phyloP scores from a whole-genome alignment of 345 rosid genomes.

The Euphorbia pulcherrima region DNA sequence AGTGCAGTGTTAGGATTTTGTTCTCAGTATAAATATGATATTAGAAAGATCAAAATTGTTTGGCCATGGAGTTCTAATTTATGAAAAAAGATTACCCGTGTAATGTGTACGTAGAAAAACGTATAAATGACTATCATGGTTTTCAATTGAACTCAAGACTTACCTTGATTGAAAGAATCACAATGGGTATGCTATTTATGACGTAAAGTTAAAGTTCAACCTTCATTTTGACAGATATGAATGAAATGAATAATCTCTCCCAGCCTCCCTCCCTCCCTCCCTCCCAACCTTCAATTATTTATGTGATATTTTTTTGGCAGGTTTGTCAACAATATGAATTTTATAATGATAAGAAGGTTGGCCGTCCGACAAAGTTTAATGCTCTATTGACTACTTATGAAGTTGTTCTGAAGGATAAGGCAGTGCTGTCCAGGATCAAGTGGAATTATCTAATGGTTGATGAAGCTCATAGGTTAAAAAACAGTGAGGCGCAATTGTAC shows the following conservation, averaged over 20 bases:
- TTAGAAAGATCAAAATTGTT: neutral
- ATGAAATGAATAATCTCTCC: neutral
- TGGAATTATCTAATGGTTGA: conserved; percentile 99
- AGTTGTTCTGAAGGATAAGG: conserved; percentile 94
- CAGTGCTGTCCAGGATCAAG: conserved; percentile 85
- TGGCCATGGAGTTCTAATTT: neutral
- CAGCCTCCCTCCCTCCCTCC: neutral
- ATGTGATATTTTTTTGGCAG: conserved; percentile 30
- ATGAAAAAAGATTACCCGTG: neutral
- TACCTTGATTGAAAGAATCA: neutral
- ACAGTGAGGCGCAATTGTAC: conserved; percentile 96
- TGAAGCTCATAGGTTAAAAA: conserved; percentile 98
- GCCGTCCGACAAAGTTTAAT: conserved; percentile 83
- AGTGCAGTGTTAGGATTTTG: neutral
- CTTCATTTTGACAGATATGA: neutral
- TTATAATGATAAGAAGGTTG: conserved; percentile 76
- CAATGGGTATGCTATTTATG: neutral
- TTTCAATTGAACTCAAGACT: neutral
- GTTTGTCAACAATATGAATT: conserved; percentile 97
- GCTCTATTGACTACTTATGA: conserved; percentile 91
- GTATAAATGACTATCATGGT: neutral
- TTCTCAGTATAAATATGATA: neutral
- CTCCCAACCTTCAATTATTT: neutral
- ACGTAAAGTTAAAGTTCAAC: neutral
- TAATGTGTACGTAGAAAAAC: neutral